These are phyloP conservation scores for Bipolaris sorokiniana DNA, from an alignment of 2,329 filamentous ascomycete species.

Conservation along the genomic window DNA sequence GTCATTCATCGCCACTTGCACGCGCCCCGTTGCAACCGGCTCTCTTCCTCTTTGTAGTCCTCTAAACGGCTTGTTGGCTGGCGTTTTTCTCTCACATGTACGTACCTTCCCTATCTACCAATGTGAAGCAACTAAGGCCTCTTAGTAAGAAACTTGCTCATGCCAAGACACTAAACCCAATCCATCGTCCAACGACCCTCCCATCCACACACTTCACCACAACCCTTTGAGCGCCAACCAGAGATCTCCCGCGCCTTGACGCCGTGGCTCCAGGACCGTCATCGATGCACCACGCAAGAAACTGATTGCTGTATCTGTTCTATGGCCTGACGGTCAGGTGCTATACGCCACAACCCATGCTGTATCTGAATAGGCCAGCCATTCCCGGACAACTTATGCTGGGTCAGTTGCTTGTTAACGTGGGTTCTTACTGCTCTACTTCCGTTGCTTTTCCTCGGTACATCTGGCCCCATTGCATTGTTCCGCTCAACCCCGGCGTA, in stretches of 20 bases:
- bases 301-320: slow-evolving; percentile 17
- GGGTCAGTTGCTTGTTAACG: slow-evolving; percentile 10
- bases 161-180: slow-evolving; percentile 25
- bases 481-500: slow-evolving; percentile 8
- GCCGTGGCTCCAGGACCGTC: slow-evolving; percentile 21
- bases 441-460: slow-evolving; percentile 5
- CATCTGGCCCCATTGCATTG: slow-evolving; percentile 16
- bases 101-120: slow-evolving; percentile 7
- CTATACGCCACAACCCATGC: slow-evolving; percentile 18
- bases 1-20: background rate
- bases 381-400: slow-evolving; percentile 1
- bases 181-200: slow-evolving; percentile 23
- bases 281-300: slow-evolving; percentile 17
- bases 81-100: background rate
- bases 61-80: background rate
- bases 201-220: slow-evolving; percentile 28
- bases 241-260: slow-evolving; percentile 29
- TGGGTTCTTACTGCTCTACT: background rate
- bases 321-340: slow-evolving; percentile 17
- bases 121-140: slow-evolving; percentile 15
- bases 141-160: slow-evolving; percentile 34
- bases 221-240: slow-evolving; percentile 23
- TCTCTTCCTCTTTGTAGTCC: background rate
- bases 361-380: slow-evolving; percentile 2
- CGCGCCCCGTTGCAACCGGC: background rate